Percentiles rank a stretch among this genome's conserved stretches.
Conservation (phyloP, 257 asterid species). For the Osmanthus fragrans region DNA sequence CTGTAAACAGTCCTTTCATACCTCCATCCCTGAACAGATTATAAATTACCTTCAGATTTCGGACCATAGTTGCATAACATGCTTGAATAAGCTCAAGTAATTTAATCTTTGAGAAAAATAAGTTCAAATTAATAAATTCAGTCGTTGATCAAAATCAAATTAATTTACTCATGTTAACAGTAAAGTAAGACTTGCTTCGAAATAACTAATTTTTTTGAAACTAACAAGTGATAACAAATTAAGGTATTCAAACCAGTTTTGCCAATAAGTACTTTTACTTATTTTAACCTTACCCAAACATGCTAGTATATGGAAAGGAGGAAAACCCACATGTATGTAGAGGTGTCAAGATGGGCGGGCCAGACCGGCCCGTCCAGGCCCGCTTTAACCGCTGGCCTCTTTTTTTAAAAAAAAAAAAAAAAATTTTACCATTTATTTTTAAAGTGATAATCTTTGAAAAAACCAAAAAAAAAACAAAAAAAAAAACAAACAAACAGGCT, state of each 20-base stretch:
- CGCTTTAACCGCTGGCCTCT: no score
- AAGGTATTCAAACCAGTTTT: neutral
- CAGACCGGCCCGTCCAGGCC: no score
- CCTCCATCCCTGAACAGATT: conserved; percentile 74
- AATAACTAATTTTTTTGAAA: no score
- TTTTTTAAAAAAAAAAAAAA: no score
- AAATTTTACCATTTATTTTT: no score
- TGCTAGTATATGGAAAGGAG: neutral
- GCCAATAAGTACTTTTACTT: neutral
- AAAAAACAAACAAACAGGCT: no score
- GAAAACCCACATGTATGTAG: neutral
- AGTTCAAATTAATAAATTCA: neutral
- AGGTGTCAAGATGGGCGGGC: no score
- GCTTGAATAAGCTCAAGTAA: neutral
- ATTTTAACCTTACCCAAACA: neutral
- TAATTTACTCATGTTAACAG: neutral
- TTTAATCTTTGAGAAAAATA: neutral
- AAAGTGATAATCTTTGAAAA: no score
- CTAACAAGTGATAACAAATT: no score
- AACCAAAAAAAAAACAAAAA: no score
- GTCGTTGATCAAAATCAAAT: neutral
- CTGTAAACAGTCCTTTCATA: conserved; percentile 82
- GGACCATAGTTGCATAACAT: neutral
- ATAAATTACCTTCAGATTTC: neutral
- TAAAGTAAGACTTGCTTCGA: neutral